Conservation (phyloP, 805 yeast species). For the Saturnispora ahearnii region DNA sequence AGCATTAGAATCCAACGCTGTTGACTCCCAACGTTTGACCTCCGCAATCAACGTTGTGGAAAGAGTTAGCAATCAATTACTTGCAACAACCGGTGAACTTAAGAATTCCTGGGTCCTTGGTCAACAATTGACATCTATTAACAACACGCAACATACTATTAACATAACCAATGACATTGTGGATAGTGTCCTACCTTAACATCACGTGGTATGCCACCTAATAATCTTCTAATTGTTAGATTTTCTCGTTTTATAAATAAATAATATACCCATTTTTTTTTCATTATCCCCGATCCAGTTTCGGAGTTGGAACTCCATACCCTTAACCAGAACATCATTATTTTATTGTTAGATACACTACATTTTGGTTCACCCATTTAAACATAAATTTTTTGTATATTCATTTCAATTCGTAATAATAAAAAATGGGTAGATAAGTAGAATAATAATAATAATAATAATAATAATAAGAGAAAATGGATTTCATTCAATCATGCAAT, state of each 20-base stretch:
- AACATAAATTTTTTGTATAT: neutral
- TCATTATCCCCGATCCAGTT: too few relatives aligned
- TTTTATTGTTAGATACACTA: too few relatives aligned
- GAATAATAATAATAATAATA: constrained; percentile 1
- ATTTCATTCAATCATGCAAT: neutral
- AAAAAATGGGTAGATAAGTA: neutral
- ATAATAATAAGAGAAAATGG: neutral
- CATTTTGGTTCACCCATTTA: too few relatives aligned
- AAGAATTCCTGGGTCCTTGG: neutral
- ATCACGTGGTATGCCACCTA: neutral
- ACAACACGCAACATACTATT: neutral
- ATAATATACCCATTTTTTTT: too few relatives aligned
- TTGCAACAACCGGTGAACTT: neutral
- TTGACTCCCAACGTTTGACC: neutral
- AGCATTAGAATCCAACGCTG: neutral
- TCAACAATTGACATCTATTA: neutral
- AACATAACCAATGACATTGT: neutral
- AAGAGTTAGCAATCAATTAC: neutral
- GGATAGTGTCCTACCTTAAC: neutral
- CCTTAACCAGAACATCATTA: too few relatives aligned
- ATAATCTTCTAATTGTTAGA: neutral
- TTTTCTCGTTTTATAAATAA: too few relatives aligned
- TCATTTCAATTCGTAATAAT: constrained; percentile 2
- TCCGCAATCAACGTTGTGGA: neutral
- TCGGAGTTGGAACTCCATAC: too few relatives aligned